Conservation (phyloP, 78 protist genomes). For the Speleostelium caveatum region DNA sequence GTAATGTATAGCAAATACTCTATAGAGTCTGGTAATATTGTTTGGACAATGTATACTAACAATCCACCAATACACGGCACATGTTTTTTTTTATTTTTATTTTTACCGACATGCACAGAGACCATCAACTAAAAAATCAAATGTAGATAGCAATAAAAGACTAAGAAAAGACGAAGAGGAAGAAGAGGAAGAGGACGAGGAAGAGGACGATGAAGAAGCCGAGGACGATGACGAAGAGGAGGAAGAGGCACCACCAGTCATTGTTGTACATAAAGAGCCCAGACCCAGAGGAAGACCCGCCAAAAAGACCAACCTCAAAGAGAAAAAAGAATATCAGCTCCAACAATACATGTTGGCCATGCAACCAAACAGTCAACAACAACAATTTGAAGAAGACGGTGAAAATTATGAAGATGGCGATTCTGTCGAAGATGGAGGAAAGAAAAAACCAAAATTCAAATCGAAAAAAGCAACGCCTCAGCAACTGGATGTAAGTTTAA, state of each 20-base stretch:
- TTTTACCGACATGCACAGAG: too few species aligned
- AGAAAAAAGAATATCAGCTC: slow-evolving; percentile 11
- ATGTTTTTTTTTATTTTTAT: too few species aligned
- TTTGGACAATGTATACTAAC: too few species aligned
- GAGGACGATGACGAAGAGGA: not conserved
- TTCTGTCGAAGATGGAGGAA: not conserved
- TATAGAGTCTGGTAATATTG: too few species aligned
- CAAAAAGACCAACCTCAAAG: not conserved
- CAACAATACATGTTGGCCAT: slow-evolving; percentile 22
- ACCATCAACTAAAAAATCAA: too few species aligned
- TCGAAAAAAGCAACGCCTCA: not conserved
- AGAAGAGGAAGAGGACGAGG: not conserved
- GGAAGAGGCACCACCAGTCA: not conserved
- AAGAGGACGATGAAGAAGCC: not conserved
- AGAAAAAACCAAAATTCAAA: slow-evolving; percentile 17
- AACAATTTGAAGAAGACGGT: not conserved
- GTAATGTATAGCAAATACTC: too few species aligned
- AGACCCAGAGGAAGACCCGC: not conserved
- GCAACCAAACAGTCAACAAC: not conserved
- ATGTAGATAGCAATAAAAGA: too few species aligned
- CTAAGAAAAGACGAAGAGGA: slow-evolving; percentile 12
- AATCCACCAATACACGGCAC: too few species aligned
- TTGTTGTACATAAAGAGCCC: not conserved
- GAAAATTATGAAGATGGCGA: slow-evolving; percentile 11
- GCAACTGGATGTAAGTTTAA: slow-evolving; percentile 28